Evolutionary conservation across 2,329 filamentous ascomycete species (phyloP).

Genomic region (Chrysoporthe austroafricana): DNA sequence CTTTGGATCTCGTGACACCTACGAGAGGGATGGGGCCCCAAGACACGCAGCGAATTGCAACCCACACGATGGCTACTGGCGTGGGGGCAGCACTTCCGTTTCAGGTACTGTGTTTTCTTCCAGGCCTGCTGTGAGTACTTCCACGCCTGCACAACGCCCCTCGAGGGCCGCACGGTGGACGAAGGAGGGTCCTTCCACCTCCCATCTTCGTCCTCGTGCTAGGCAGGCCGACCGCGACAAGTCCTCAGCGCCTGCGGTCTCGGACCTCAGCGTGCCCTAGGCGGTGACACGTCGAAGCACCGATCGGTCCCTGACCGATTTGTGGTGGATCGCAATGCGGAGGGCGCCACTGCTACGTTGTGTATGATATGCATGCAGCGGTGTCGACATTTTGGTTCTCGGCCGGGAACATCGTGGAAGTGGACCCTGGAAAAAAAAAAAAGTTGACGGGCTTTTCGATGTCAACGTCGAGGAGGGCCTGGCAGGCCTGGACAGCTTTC

Average conservation of each 20-base stretch:
- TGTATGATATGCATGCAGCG: slow-evolving; percentile 18
- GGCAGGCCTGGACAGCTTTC: neutral
- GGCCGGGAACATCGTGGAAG: neutral
- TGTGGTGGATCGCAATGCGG: slow-evolving; percentile 23
- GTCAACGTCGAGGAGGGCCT: neutral
- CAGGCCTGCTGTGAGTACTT: neutral
- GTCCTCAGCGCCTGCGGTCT: neutral
- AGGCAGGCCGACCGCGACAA: neutral
- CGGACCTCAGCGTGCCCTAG: neutral
- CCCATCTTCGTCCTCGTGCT: neutral
- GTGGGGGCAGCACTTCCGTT: neutral
- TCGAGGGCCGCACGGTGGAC: too few relatives aligned
- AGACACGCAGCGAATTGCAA: neutral
- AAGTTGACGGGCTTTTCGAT: neutral
- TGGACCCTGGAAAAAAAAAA: neutral
- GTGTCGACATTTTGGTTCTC: slow-evolving; percentile 4
- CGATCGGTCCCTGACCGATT: slow-evolving; percentile 20
- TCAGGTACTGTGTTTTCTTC: neutral
- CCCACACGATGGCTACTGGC: neutral
- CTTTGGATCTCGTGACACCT: slow-evolving; percentile 12
- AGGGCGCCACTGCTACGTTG: slow-evolving; percentile 6
- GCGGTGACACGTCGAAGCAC: neutral
- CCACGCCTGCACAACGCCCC: too few relatives aligned
- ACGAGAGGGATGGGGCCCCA: slow-evolving; percentile 31
- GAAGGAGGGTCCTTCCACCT: too few relatives aligned